Evolutionary conservation across 2,329 filamentous ascomycete species (phyloP).

Genomic region (Pseudopithomyces maydicus): DNA sequence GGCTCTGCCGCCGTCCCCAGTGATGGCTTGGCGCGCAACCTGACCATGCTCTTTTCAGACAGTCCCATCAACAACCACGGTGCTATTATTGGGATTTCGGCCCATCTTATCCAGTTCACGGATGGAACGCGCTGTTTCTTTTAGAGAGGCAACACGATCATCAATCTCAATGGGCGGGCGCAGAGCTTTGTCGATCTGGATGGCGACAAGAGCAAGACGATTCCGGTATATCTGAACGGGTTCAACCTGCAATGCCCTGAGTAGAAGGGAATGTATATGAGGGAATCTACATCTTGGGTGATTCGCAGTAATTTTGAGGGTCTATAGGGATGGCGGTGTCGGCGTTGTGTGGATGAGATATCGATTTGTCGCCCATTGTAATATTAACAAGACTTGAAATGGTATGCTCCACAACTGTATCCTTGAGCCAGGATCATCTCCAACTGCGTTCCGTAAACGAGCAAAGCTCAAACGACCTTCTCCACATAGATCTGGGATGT

Average conservation of each 20-base stretch:
- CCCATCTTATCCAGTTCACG: conserved; percentile 11
- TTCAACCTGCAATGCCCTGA: conserved; percentile 6
- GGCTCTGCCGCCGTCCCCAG: conserved; percentile 12
- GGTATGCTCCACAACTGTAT: too few relatives aligned
- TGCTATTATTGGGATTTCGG: conserved; percentile 11
- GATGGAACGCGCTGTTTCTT: conserved; percentile 12
- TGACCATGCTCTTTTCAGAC: conserved; percentile 15
- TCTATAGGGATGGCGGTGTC: not conserved
- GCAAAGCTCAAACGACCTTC: too few relatives aligned
- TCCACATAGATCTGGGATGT: too few relatives aligned
- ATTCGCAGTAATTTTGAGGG: too few relatives aligned
- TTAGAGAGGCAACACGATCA: conserved; percentile 10
- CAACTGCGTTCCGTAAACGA: too few relatives aligned
- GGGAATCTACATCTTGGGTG: too few relatives aligned
- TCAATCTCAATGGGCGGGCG: conserved; percentile 10
- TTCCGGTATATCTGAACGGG: conserved; percentile 1
- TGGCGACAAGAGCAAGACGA: not conserved
- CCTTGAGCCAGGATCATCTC: too few relatives aligned
- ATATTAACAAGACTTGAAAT: too few relatives aligned
- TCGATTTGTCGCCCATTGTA: too few relatives aligned
- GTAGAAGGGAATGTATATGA: not conserved
- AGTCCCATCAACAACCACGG: conserved; percentile 12
- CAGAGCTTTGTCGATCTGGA: conserved; percentile 15
- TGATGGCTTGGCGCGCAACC: conserved; percentile 9
- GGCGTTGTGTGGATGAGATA: too few relatives aligned